Evolutionary conservation across 169 alveolate genomes (phyloP), one percentile per base, ranked within the genome.

Genomic region (Plasmodium adleri): DNA sequence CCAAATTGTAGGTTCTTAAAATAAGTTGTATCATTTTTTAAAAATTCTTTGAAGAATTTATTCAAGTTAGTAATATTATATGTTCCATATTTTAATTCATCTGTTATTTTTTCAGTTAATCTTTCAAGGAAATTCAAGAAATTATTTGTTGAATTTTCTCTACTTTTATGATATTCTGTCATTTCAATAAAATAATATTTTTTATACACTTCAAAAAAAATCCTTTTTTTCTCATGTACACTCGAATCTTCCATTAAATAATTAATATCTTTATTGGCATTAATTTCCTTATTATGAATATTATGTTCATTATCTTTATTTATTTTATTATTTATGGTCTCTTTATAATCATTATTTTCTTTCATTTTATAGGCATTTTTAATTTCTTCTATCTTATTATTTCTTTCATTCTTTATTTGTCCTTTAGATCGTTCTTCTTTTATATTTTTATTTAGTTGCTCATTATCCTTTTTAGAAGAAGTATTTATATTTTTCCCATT

Each of bases 161-260:
- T 43, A 39, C 87, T 86, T 52, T 59, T 86, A 24, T 86, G 92
- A 72, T 59, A 86, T 56, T 86, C 75, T 8, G 92, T 86, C 92
- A 86, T 86, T 86, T 86, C 92, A 15, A 86, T 86, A 73, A 86
- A 86, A 52, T 86, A 71, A 54, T 86, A 86, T 73, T 86, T 86
- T 72, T 86, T 86, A 64, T 86, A 72, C 2, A 72, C 74, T 64
- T 86, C 92, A 73, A 86, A 86, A 39, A 59, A 63, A 9, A 54
- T 59, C 72, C 72, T 70, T 54, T 71, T 86, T 72, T 86, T 86
- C 45, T 86, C 92, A 1, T 43, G 50, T 52, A 71, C 6, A 47
- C 20, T 54, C 2, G 1, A 2, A 15, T 71, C 76, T 15, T 47
- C 85, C 22, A 15, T 74, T 50, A 45, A 8, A 17, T 13, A 62